Evolutionary conservation across 1,284 basidiomycete genomes (phyloP), one percentile per base, ranked within the genome.

Genomic region (Trametes hirsuta): DNA sequence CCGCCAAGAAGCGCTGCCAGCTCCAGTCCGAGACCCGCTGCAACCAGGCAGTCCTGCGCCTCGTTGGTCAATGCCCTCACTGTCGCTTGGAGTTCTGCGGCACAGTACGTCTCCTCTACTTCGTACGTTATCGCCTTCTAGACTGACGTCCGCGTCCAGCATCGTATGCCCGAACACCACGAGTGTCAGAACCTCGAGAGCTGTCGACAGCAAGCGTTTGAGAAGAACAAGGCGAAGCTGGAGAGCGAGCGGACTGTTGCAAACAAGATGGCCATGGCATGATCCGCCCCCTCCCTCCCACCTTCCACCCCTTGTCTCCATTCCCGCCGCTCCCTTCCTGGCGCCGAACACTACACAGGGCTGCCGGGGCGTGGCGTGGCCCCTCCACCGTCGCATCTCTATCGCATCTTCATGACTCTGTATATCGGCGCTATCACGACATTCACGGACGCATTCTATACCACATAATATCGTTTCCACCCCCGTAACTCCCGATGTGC

Each of bases 241-340:
- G 92, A 93, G 81, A 86, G 86, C 66, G 92, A 94, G 77, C 85
- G 88, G 75, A 94, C 92, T n/a, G 87, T 91, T 36, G 87, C 88
- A 39, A 79, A 87, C 70, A 94, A 94, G 86, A 87, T 94, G 82
- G 86, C 88, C 59, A 87, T 85, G 52, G 89, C 88, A 74, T 93
- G 79, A 81, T 55, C 56, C 42, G 58, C 47, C 65, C 18, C 5
- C 36, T 14, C 25, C 22, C 50, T 49, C 55, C 66, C 58, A 53
- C 57, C 39, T 57, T 49, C 51, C 30, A 46, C 53, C 8, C 58
- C 54, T 57, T 42, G 54, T 49, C 47, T 55, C 58, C 30, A 59
- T 35, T 62, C 53, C 51, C 58, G 55, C 56, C 40, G 52, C 59
- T 35, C 56, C 10, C 34, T 24, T 48, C 55, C 55, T 41, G 25